Evolutionary conservation across 768 basidiomycete genomes (phyloP).

Genomic region (Piloderma croceum): DNA sequence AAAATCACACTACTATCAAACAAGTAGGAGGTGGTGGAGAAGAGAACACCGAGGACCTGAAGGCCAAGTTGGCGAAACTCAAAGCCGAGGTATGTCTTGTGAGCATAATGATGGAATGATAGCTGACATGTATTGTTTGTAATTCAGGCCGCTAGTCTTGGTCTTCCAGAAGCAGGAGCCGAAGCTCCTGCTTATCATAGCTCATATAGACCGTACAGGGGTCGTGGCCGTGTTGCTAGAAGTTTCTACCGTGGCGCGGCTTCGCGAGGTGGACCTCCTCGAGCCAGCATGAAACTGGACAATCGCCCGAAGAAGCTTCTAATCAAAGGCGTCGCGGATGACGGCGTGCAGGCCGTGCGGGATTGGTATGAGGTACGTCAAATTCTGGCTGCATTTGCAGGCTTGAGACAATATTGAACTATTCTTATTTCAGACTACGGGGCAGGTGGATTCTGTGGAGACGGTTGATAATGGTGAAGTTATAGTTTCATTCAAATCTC

Average conservation of each 20-base stretch:
- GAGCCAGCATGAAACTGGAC: conserved; percentile 82
- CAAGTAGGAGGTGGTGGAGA: conserved; percentile 37
- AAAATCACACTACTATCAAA: conserved; percentile 47
- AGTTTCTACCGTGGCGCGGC: conserved; percentile 56
- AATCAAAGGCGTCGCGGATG: conserved; percentile 57
- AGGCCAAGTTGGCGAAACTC: conserved; percentile 69
- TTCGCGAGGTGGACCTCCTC: conserved; percentile 60
- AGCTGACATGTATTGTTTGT: too few relatives aligned
- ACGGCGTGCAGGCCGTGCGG: conserved; percentile 54
- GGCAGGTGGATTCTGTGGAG: conserved; percentile 65
- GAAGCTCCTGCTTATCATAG: conserved; percentile 33
- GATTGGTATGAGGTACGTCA: conserved; percentile 77
- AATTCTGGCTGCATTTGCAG: background rate
- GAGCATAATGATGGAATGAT: too few relatives aligned
- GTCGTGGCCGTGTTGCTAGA: conserved; percentile 63
- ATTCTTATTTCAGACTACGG: conserved; percentile 45
- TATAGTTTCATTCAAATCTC: conserved; percentile 65
- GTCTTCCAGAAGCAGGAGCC: conserved; percentile 47
- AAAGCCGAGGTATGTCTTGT: conserved; percentile 73
- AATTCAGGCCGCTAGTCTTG: conserved; percentile 73
- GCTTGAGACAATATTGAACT: conserved; percentile 5
- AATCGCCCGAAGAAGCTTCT: conserved; percentile 80
- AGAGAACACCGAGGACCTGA: conserved; percentile 62
- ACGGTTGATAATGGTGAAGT: conserved; percentile 49
- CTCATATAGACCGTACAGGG: conserved; percentile 51